Base-by-base conservation (phyloP, 805 yeast genomes). In the Starmerella lactis-condensi region DNA sequence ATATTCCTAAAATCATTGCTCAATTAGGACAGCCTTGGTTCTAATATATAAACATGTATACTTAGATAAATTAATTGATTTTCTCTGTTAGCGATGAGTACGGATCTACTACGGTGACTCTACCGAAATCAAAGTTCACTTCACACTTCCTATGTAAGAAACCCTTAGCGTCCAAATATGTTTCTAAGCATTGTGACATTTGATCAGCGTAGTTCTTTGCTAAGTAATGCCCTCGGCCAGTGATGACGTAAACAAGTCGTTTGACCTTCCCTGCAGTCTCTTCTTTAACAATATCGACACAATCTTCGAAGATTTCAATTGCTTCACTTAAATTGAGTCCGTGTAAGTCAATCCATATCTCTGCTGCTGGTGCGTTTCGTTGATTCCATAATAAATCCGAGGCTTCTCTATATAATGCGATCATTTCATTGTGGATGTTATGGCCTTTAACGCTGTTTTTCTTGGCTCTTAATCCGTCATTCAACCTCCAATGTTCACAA, bases 91-190 rank as follows among this genome's bases (percentile, higher is more conserved):
- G 18, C 26, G 34, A 22, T 6, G 42, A 36, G 33, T 34, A 59
- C 3, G 64, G 62, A 34, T 60, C 64, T 5, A 59, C 44, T 9
- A 56, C 63, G n/a, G 57, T 46, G 3, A 60, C 33, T 5, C 54
- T 46, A 1, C 65, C 65, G 34, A 43, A 56, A 13, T 35, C 41
- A 1, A 48, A 39, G 19, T 43, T 45, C 5, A 51, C 52, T 19
- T 53, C 52, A 28, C 53, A 50, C n/a, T 50, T 47, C 17, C 53
- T 52, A 47, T 56, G 57, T 31, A 52, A 51, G 33, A 52, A 60
- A 3, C 62, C 63, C 34, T 51, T 39, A 24, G 50, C 46, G 37
- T 59, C 60, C 4, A 61, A 41, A 21, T 34, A 44, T 15, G 46
- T 46, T 21, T 39, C 40, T 17, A 52, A 53, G 11, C 41, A 39